Evolutionary conservation across 805 yeast genomes (phyloP), one percentile per base, ranked within the genome.

Genomic region (Yamadazyma phyllophila): DNA sequence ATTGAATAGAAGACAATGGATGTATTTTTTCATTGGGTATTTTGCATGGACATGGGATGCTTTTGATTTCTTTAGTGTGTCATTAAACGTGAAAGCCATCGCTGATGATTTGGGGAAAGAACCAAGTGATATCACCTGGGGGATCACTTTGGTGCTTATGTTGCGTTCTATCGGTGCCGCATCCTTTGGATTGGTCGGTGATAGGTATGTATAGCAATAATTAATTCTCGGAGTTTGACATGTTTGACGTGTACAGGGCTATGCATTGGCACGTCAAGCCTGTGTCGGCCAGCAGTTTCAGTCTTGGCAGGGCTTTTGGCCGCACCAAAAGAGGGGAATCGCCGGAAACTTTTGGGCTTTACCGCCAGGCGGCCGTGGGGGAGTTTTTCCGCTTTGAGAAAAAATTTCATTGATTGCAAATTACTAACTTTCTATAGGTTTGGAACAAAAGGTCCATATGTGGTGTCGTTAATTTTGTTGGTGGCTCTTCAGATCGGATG

Each of bases 41-140:
- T 55, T 64, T 43, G 80, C 78, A 15, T 82, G 87, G 87, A 70
- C 83, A 2, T 77, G 81, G 77, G 87, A 81, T 63, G 81, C 86
- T 2, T 73, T 81, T 56, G 87, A 81, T 61, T 82, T 77, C 58
- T 82, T 82, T 53, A 68, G 78, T 9, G 80, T 79, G 11, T 76
- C 83, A 7, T 61, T 81, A 31, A 78, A 79, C 54, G 78, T 75
- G 7, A 32, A 74, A 0, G 61, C 55, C 11, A 65, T 82, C 46
- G 83, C 86, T 12, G 42, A 57, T 6, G 67, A 67, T 44, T 70
- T 82, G 33, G 32, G 33, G 27, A 43, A 39, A 27, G 38, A 44
- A 26, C 78, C 77, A 37, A 78, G 69, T 47, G 77, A 75, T 45
- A 69, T 82, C 43, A 77, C 85, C 4, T 82, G 84, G 87, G 83